A percentile compares a stretch with the other conserved stretches of the same genome.
Conservation (phyloP, 768 basidiomycete species). For the Amanita jacksonii region DNA sequence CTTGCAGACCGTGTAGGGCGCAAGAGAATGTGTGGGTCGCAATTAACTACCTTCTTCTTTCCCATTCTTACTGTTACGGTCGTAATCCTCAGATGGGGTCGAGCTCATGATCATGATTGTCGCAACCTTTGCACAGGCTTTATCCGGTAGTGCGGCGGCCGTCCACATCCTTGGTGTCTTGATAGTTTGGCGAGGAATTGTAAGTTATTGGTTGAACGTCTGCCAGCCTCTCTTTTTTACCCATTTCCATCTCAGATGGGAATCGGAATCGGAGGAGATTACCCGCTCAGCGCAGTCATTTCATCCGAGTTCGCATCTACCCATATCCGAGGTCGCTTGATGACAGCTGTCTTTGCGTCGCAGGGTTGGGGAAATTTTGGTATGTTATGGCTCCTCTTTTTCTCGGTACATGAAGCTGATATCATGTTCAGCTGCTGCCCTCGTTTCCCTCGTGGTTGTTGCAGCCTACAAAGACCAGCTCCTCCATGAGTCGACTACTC, state of each 20-base stretch:
- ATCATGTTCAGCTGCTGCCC: conserved; percentile 39
- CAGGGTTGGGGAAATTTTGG: conserved; percentile 87
- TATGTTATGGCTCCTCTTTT: conserved; percentile 20
- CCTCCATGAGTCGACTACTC: conserved; percentile 28
- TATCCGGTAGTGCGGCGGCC: conserved; percentile 58
- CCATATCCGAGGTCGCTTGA: conserved; percentile 70
- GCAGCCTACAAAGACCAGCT: conserved; percentile 58
- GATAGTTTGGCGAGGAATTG: conserved; percentile 77
- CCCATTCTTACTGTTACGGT: background rate
- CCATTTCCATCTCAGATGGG: conserved; percentile 39
- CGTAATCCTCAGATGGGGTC: conserved; percentile 41
- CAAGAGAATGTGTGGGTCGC: conserved; percentile 67
- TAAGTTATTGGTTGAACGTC: conserved; percentile 15
- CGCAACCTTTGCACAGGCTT: conserved; percentile 69
- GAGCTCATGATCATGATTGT: conserved; percentile 79
- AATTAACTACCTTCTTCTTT: background rate
- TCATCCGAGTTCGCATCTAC: conserved; percentile 83
- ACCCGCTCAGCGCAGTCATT: conserved; percentile 79
- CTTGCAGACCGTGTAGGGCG: conserved; percentile 70
- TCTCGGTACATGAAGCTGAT: background rate
- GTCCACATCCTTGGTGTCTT: conserved; percentile 68
- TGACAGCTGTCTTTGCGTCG: conserved; percentile 80
- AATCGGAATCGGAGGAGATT: conserved; percentile 83
- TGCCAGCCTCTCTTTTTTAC: conserved; percentile 2
- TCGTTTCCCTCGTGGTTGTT: conserved; percentile 57